Percentiles rank a stretch among this genome's conserved stretches.
These are phyloP conservation scores for Cyathus striatus DNA, from an alignment of 768 basidiomycete genomes.

Conservation along the genomic window DNA sequence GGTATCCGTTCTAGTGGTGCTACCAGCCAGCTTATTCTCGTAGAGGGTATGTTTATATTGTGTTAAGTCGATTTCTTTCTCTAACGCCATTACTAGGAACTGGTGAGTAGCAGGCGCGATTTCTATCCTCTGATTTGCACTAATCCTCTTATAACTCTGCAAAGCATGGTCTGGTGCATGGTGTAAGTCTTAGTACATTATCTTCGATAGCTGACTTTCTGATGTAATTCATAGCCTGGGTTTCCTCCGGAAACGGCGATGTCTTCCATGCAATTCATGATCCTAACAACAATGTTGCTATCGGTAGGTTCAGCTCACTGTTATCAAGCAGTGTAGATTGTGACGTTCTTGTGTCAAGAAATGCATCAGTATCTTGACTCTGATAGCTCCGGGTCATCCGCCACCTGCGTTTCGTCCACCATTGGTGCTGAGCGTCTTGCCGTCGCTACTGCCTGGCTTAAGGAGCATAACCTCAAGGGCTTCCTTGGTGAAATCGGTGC, in stretches of 20 bases:
- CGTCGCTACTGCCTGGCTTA: slow-evolving; percentile 53
- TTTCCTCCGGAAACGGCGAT: not conserved
- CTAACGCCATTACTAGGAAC: slow-evolving; percentile 5
- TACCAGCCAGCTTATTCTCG: slow-evolving; percentile 48
- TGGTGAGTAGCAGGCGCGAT: slow-evolving; percentile 5
- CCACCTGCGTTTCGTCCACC: slow-evolving; percentile 52
- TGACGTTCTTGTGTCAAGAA: slow-evolving; percentile 31
- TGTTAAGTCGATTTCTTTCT: not conserved
- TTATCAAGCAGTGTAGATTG: slow-evolving; percentile 3
- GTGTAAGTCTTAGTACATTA: slow-evolving; percentile 11
- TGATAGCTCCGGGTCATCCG: slow-evolving; percentile 53
- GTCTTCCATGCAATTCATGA: slow-evolving; percentile 36
- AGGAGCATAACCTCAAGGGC: slow-evolving; percentile 54
- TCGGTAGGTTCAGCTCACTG: slow-evolving; percentile 27
- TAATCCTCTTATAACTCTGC: not conserved
- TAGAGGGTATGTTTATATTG: slow-evolving; percentile 27
- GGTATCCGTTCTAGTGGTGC: slow-evolving; percentile 62
- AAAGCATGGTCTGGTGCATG: slow-evolving; percentile 56
- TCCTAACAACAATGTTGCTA: slow-evolving; percentile 57
- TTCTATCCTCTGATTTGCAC: slow-evolving; percentile 5
- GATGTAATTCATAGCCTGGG: slow-evolving; percentile 1
- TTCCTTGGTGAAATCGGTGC: slow-evolving; percentile 63
- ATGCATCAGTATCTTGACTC: slow-evolving; percentile 72
- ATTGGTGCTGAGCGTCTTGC: slow-evolving; percentile 56
- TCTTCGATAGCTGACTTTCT: not conserved